Base-by-base conservation (phyloP, 23 red algal species). In the Rhodosorus marinus region DNA sequence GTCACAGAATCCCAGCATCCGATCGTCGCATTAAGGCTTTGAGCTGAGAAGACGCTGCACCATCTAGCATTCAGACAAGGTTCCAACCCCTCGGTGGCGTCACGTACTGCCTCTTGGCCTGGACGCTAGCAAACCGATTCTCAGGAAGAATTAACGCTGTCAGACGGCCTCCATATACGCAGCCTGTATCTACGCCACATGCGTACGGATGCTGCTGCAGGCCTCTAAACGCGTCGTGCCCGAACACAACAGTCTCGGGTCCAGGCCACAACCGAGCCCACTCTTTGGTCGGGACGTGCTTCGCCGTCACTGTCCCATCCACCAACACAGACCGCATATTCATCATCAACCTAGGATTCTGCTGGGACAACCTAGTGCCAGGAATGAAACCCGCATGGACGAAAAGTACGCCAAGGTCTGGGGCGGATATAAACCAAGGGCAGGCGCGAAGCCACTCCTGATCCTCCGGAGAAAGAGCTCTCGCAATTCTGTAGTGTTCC, bases 311-410 rank as follows among this genome's bases (percentile, higher is more conserved):
- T 3, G 61, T 62, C 8, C 87, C 87, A 58, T 94, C 73, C 0
- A 42, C 33, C 49, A 71, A 21, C 0, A 94, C 77, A 21, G 69
- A 78, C 1, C 87, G 47, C 66, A 94, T 76, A 7, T 84, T 94
- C 87, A 94, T 94, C 87, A 94, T 94, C 24, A 78, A 31, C 6
- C 87, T 55, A 4, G 87, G 87, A 49, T 78, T 73, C 57, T 94
- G 87, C 28, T 74, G 66, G 9, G 52, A 57, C 7, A 94, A 57
- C 30, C 66, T 64, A 30, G 84, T 73, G 54, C 62, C 61, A 9
- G 87, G 87, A 21, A 83, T 54, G 33, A 94, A 80, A 14, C 87
- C 87, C 6, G 78, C 87, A 53, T 94, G 87, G 7, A 94, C 87
- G 58, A 94, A 83, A 1, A 94, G 24, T 35, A 76, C 62, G 41